Base-by-base conservation (phyloP, 345 rosid species). In the Salix dunnii region DNA sequence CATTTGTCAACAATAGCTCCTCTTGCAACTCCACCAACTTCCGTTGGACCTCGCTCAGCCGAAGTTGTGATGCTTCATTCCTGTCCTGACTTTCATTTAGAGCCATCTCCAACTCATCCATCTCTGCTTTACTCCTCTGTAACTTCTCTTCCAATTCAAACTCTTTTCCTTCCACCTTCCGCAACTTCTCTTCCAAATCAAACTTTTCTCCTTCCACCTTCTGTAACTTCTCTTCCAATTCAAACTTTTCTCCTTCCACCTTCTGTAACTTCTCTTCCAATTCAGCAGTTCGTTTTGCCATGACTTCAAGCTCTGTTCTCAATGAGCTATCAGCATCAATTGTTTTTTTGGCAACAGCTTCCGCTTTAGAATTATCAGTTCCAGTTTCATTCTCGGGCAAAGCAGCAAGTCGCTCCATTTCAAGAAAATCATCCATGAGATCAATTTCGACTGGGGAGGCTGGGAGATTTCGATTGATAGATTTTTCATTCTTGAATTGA, bases 351-450 rank as follows among this genome's bases (percentile, higher is more conserved):
- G 80, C 62, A 42, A 68, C 9, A 61, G 80, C 83, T 61, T 75
- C 84, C 53, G 91, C 81, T 74, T 84, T 87, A 43, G 76, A 71
- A 14, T 74, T 43, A 73, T 38, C 61, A 20, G 67, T 85, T 31
- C 75, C 83, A 60, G 67, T 86, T 74, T 78, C 80, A 78, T 77
- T 79, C 83, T 85, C 88, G 10, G 94, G 85, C 83, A 91, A 80
- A 20, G 97, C 91, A 73, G 89, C 94, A 84, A 95, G 94, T 58
- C 81, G 86, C 83, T 78, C 81, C 97, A 95, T 93, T 86, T 95
- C 99, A 23, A 95, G 91, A 85, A 95, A 95, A 80, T 95, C 99
- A 83, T 93, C 98, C 99, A 96, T 90, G 80, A 96, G 90, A 85
- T 88, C 87, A 48, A 90, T 83, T 61, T 89, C 88, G 53, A 76